Base-by-base conservation (phyloP, 192 early-diverging fungal genomes). In the Martensiomyces pterosporus region DNA sequence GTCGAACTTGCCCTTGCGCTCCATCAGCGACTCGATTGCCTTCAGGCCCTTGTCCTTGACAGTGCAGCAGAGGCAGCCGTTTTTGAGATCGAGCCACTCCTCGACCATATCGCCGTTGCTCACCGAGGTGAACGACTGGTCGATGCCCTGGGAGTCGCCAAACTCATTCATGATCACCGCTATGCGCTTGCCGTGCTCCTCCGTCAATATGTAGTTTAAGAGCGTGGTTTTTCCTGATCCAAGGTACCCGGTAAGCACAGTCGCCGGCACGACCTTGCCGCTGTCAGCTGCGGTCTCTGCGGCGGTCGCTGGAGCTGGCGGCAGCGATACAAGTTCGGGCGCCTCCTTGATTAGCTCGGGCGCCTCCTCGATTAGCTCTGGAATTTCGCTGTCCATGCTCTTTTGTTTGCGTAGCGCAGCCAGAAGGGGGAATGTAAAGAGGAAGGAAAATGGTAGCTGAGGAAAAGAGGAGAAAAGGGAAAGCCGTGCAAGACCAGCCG, bases 121-220 rank as follows among this genome's bases (percentile, higher is more conserved):
- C 41, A 89, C 78, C 24, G 81, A 84, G 17, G 93, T 79, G 47
- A 97, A 75, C 35, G 89, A 80, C 63, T 95, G 91, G 64, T 99
- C 97, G 48, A 99, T 93, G 15, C 90, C 97, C 21, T 88, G 83
- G 39, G 86, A 85, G 55, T 96, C 93, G 35, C 94, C 97, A 82
- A 99, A 99, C 77, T 99, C 97, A 59, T 99, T 99, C 65, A 99
- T 78, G 24, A 99, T 93, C 17, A 99, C 92, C 0, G 97, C 97
- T 32, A 99, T 95, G 16, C 88, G 85, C 62, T 92, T 93, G n/a
- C 88, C 83, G 50, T 97, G 97, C 57, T 87, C 81, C 25, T 81
- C 84, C 0, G 81, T 84, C 34, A 91, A 36, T 19, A 91, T 88
- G 61, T 88, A 83, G 60, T 87, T 94, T 10, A 98, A 74, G 34